Conservation (phyloP, 192 early-diverging fungal species). For the Geranomyces variabilis region DNA sequence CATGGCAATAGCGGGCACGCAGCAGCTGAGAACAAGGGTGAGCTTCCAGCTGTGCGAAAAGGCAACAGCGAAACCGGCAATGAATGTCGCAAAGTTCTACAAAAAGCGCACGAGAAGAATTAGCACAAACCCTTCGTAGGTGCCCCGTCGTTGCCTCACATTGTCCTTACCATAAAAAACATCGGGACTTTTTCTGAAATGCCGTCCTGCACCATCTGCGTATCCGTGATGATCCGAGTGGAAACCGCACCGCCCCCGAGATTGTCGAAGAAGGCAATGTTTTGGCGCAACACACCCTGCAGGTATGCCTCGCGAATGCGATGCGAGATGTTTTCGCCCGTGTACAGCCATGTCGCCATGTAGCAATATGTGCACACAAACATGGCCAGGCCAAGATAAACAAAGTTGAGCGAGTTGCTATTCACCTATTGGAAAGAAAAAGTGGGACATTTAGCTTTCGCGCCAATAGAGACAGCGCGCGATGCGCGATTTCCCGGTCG, state of each 20-base stretch:
- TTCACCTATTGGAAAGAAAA: no score
- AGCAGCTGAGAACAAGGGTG: constrained; percentile 78
- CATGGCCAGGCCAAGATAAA: constrained; percentile 61
- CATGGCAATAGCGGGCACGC: constrained; percentile 72
- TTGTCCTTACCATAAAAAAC: constrained; percentile 49
- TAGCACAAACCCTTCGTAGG: no score
- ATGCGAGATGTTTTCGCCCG: constrained; percentile 62
- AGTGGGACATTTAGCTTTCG: no score
- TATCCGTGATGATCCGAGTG: constrained; percentile 85
- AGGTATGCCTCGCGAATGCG: constrained; percentile 79
- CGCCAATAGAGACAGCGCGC: no score
- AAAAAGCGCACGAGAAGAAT: no score
- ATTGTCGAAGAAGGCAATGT: constrained; percentile 86
- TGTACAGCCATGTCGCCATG: constrained; percentile 58
- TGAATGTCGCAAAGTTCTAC: constrained; percentile 63
- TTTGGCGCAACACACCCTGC: constrained; percentile 78
- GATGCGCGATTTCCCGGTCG: no score
- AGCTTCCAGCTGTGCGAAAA: constrained; percentile 76
- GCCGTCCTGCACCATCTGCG: constrained; percentile 85
- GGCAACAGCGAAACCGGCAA: constrained; percentile 72
- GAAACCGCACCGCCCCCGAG: constrained; percentile 86
- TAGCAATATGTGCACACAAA: constrained; percentile 62
- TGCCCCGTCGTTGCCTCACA: no score
- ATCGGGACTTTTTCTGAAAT: constrained; percentile 83
- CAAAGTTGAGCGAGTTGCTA: constrained; percentile 48